Base-by-base conservation (phyloP, 345 rosid genomes). In the Euclidium syriacum region DNA sequence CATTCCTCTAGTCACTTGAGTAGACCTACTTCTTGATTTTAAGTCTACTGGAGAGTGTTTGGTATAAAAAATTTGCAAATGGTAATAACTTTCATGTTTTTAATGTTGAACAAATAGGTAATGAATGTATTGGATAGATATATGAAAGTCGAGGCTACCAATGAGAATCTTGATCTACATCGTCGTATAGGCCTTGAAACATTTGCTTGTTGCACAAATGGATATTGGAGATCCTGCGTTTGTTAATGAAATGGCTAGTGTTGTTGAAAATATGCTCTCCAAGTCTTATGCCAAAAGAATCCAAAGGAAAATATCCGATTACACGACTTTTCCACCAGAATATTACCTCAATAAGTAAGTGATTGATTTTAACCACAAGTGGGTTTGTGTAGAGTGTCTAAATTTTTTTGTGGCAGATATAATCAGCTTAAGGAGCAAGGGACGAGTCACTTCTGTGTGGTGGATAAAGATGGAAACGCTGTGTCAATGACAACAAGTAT, bases 401-500 rank as follows among this genome's bases (percentile, higher is more conserved):
- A 33, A 10, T 33, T 33, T 3, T n/a, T 10, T 10, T 33, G 38
- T 33, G 25, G 25, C 62, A 56, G 62, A 56, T 56, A 56, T 15
- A 39, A 2, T 0, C 62, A 56, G 48, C 62, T 91, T 53, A 64
- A 77, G 74, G 91, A 91, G 67, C 91, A 84, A n/a, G 95, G 96
- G 47, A 88, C 95, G 3, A 88, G 85, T 73, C 91, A 91, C 63
- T 85, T 88, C 61, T 77, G 91, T 62, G 55, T 91, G 20, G 91
- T 91, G 40, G 98, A 88, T 38, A 69, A 79, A 4, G 95, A 91
- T 5, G 65, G 95, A 56, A 91, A 86, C 67, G 89, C 87, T 2
- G 90, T 91, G 10, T 91, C 98, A 0, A 81, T 88, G 91, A 91
- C 98, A 16, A 81, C 96, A 1, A 81, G 90, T 0, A 58, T 91